Evolutionary conservation across 345 rosid species (phyloP), one percentile per base, ranked within the genome.

Genomic region (Populus tremula): DNA sequence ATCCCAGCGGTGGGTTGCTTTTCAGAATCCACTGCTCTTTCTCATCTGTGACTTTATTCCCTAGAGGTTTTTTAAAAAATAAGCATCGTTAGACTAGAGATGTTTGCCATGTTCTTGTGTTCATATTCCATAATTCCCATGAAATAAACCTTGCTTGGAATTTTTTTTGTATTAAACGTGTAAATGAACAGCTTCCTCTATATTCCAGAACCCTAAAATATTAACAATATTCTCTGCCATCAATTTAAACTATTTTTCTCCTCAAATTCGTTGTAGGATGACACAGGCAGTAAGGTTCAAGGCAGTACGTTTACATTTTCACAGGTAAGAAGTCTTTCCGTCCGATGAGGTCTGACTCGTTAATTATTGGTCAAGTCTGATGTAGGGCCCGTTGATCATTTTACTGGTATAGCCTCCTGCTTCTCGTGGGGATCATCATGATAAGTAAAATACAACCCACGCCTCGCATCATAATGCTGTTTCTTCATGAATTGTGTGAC

Each of bases 401-500:
- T 72, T 41, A 67, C n/a, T n/a, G 78, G 78, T 70, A 4, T 10
- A 43, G 14, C 47, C 47, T 0, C 2, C 69, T 33, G 12, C 56
- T 80, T 76, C 47, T 73, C 79, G 59, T 20, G 73, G 70, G 59
- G 43, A 78, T 50, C 41, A 27, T 5, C 39, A 23, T 14, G 43
- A 43, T 6, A 16, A 41, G 13, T 27, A 50, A 36, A 17, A 70
- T 2, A 31, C 45, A 63, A 27, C 75, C 74, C 69, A 66, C 80
- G 2, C 14, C 73, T 47, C 80, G 65, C 27, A 39, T n/a, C 71
- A 81, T 72, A 5, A 69, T 69, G 36, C 21, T 80, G 83, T 82
- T 78, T 74, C 78, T 69, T 67, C 78, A 78, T 70, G 84, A 84
- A 80, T 67, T 39, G 31, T 76, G 89, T 76, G 86, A 80, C 47